These are phyloP conservation scores for Amaranthus palmeri DNA, from an alignment of 148 eudicot genomes.

Conservation along the genomic window DNA sequence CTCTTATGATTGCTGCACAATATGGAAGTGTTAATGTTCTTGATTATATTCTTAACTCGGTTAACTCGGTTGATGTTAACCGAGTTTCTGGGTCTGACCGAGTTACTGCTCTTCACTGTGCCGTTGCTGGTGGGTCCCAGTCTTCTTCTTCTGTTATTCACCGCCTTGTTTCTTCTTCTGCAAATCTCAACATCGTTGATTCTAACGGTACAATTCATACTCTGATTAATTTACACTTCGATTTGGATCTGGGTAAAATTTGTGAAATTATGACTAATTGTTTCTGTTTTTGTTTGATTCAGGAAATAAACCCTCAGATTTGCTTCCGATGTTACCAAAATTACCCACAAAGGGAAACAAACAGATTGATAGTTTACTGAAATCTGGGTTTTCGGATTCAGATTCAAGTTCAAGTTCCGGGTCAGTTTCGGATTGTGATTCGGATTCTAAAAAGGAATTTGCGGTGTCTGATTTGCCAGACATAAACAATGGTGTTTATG, in stretches of 20 bases:
- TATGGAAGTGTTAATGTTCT: constrained; percentile 60
- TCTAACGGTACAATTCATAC: constrained; percentile 31
- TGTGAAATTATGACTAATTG: background rate
- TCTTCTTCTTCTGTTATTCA: constrained; percentile 29
- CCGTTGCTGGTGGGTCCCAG: constrained; percentile 68
- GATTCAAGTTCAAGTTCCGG: constrained; percentile 12
- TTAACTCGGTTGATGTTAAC: constrained; percentile 45
- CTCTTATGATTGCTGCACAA: constrained; percentile 71
- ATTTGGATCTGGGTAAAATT: background rate
- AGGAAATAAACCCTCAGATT: constrained; percentile 45
- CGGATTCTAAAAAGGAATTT: constrained; percentile 54
- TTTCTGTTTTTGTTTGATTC: constrained; percentile 2
- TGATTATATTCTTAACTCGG: constrained; percentile 38
- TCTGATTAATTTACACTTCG: too few relatives aligned
- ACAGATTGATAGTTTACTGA: constrained; percentile 41
- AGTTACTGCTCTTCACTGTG: constrained; percentile 82
- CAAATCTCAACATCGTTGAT: constrained; percentile 44
- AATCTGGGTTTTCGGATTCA: constrained; percentile 18
- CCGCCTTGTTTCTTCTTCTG: constrained; percentile 50
- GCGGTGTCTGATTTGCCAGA: constrained; percentile 61
- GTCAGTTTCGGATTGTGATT: constrained; percentile 7
- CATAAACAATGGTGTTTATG: constrained; percentile 73
- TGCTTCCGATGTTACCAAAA: constrained; percentile 44
- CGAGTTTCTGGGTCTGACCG: constrained; percentile 57
- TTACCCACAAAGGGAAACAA: constrained; percentile 22